A percentile compares a stretch with the other conserved stretches of the same genome.
Conservation (phyloP, 306 rosid species). For the Gastrolobium bilobum region DNA sequence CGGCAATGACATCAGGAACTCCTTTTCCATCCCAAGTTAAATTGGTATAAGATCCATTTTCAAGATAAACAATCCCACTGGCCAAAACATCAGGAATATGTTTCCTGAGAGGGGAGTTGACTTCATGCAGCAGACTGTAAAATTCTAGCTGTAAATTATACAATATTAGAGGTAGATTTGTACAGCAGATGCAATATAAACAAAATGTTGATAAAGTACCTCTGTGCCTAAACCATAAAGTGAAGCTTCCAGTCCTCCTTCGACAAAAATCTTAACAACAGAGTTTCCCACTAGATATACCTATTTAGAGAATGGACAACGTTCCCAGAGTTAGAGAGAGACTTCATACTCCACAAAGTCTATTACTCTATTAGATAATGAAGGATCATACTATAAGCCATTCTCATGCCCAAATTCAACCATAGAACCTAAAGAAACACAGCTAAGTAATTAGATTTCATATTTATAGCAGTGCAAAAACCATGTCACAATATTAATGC, state of each 20-base stretch:
- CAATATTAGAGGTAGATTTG: constrained; percentile 51
- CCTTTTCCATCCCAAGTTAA: constrained; percentile 87
- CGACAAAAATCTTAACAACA: constrained; percentile 85
- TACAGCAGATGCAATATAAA: constrained; percentile 41
- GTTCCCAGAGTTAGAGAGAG: constrained; percentile 43
- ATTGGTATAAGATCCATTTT: constrained; percentile 69
- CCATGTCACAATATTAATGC: constrained; percentile 7
- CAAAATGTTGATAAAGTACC: constrained; percentile 59
- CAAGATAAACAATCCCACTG: constrained; percentile 80
- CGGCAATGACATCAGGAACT: constrained; percentile 71
- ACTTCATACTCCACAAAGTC: constrained; percentile 6
- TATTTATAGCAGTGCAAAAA: constrained; percentile 30
- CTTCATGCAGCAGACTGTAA: constrained; percentile 65
- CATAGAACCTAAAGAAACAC: constrained; percentile 14
- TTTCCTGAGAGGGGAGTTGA: constrained; percentile 72
- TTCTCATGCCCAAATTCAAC: constrained; percentile 35
- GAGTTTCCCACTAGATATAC: constrained; percentile 76
- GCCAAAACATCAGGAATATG: constrained; percentile 80
- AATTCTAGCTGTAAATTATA: constrained; percentile 80
- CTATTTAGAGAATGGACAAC: constrained; percentile 57
- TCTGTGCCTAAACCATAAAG: constrained; percentile 91
- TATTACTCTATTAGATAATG: constrained; percentile 12
- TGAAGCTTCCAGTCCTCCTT: constrained; percentile 89
- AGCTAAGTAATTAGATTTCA: constrained; percentile 15
- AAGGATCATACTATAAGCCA: constrained; percentile 29